Evolutionary conservation across 1,284 basidiomycete species (phyloP), one percentile per base, ranked within the genome.

Genomic region (Meripilus lineatus): DNA sequence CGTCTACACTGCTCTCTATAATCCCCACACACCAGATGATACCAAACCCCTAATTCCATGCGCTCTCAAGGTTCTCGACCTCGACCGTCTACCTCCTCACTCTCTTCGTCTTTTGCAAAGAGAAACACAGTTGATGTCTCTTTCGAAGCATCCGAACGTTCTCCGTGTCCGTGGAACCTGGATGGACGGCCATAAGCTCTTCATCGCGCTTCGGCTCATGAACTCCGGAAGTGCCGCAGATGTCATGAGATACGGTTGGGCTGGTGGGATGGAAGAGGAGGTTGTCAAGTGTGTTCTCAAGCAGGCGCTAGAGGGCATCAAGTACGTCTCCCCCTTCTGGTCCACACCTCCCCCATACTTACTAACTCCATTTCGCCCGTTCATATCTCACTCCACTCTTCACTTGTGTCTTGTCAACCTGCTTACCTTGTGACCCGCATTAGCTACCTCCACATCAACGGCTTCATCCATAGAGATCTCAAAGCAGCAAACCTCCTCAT

Each of bases 121-220:
- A 42, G 92, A 94, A 64, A 93, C 92, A 0, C 89, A 89, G 44
- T 74, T 94, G 37, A 94, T 94, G 92, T 91, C 89, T 2, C 73
- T 94, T 2, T 89, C 84, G n/a, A 94, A 94, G 59, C 91, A 94
- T 52, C 90, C 91, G 21, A 93, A 94, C 54, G 89, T 94, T 5
- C 73, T 94, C 15, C 81, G 90, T 46, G 92, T 94, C 2, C 81
- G 92, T 52, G 91, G 91, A 10, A 85, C 84, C 32, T 94, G 92
- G 92, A 79, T 89, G 56, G 72, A 81, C 5, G 90, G 86, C 30
- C 80, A 86, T 61, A 89, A 88, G 58, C 74, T 94, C 4, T 79
- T 82, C 61, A 94, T 94, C 49, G 90, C 92, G 3, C 73, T 92
- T 44, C 84, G 92, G 32, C 77, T 94, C 47, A 94, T 94, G 91